phyloP scores from a whole-genome alignment of 306 rosid species.

The Prunus persica region DNA sequence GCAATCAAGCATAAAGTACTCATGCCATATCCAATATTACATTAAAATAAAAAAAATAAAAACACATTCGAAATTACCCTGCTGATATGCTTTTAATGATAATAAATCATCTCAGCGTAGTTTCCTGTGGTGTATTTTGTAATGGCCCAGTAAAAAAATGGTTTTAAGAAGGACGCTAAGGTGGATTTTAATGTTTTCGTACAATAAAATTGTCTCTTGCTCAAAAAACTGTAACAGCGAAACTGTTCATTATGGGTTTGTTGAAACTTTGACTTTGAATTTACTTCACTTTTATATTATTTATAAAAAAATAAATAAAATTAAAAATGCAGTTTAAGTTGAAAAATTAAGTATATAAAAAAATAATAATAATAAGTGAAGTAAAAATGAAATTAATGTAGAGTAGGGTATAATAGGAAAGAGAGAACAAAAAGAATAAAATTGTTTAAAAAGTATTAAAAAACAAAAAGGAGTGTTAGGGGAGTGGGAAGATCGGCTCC shows the following conservation, averaged over 20 bases:
- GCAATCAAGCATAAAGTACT: background rate
- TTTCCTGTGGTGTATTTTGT: background rate
- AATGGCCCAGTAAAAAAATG: background rate
- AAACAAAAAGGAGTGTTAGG: too few species aligned
- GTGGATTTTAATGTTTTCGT: background rate
- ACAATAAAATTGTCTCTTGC: too few species aligned
- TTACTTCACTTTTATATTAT: background rate
- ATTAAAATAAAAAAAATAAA: too few species aligned
- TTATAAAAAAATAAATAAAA: too few species aligned
- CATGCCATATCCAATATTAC: background rate
- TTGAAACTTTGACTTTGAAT: background rate
- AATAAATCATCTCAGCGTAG: background rate
- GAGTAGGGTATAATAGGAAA: too few species aligned
- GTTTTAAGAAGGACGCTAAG: background rate
- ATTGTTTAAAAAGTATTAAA: too few species aligned
- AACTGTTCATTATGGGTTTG: background rate
- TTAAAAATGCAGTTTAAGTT: accelerated
- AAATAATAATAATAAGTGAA: too few species aligned
- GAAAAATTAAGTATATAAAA: too few species aligned
- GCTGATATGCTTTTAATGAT: background rate
- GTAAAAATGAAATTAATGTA: too few species aligned
- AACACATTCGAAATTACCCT: background rate
- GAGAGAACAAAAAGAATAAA: too few species aligned
- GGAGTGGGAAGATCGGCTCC: too few species aligned
- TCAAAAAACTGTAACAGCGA: background rate